Evolutionary conservation across 768 basidiomycete species (phyloP).

Genomic region (Phylloporus rhodoxanthus): DNA sequence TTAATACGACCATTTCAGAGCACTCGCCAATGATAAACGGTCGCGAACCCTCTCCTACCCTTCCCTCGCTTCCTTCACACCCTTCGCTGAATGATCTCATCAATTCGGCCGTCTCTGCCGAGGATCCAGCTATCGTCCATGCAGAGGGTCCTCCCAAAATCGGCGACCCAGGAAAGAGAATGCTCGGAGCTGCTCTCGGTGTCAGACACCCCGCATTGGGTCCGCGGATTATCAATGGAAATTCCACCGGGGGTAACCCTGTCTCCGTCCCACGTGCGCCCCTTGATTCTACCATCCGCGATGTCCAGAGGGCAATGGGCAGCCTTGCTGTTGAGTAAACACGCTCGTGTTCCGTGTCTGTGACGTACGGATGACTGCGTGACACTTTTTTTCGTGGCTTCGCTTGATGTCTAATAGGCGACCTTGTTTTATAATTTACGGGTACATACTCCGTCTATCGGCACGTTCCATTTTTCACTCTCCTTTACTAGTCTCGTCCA

Average conservation of each 20-base stretch:
- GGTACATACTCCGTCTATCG: slow-evolving; percentile 5
- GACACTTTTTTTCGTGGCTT: slow-evolving; percentile 14
- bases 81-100: slow-evolving; percentile 83
- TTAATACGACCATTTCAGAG: slow-evolving; percentile 45
- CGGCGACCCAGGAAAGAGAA: slow-evolving; percentile 83
- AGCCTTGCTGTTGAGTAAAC: slow-evolving; percentile 68
- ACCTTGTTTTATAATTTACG: slow-evolving; percentile 17
- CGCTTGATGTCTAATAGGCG: slow-evolving; percentile 16
- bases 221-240: slow-evolving; percentile 48
- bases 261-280: slow-evolving; percentile 30
- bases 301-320: slow-evolving; percentile 72
- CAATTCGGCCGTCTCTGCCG: slow-evolving; percentile 53
- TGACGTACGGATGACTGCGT: too few species aligned
- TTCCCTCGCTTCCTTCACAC: slow-evolving; percentile 74
- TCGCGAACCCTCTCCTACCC: slow-evolving; percentile 76
- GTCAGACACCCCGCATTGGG: slow-evolving; percentile 73
- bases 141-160: slow-evolving; percentile 63
- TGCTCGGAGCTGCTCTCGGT: slow-evolving; percentile 82
- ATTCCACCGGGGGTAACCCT: slow-evolving; percentile 31
- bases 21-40: slow-evolving; percentile 37
- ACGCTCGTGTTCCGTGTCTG: slow-evolving; percentile 9
- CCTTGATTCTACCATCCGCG: slow-evolving; percentile 54
- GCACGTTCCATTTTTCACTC: slow-evolving; percentile 19
- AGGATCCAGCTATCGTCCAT: slow-evolving; percentile 64
- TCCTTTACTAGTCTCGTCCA: slow-evolving; percentile 26